Evolutionary conservation across 2,329 filamentous ascomycete species (phyloP).

Genomic region (Aspergillus candidus): DNA sequence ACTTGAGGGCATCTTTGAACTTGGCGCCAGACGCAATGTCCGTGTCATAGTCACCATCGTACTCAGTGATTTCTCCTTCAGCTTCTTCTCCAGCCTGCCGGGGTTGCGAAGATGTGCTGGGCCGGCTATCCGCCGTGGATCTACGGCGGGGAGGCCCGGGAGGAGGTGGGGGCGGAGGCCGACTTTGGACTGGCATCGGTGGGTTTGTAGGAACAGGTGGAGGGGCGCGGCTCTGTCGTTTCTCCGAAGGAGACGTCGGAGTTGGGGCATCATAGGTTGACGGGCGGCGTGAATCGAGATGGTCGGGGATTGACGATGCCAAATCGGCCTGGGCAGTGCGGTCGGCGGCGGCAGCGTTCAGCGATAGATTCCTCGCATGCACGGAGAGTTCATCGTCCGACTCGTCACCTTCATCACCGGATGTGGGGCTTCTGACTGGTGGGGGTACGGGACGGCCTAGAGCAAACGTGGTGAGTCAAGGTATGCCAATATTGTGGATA

Average conservation of each 20-base stretch:
- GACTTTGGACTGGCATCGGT: conserved; percentile 44
- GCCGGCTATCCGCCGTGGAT: conserved; percentile 53
- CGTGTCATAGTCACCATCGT: conserved; percentile 96
- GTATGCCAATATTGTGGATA: background rate
- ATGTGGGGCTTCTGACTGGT: conserved; percentile 50
- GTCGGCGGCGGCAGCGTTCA: conserved; percentile 37
- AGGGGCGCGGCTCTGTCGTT: conserved; percentile 39
- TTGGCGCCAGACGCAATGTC: conserved; percentile 92
- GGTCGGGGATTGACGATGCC: conserved; percentile 39
- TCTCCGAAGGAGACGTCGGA: conserved; percentile 29
- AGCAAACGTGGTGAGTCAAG: conserved; percentile 21
- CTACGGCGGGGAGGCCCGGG: conserved; percentile 48
- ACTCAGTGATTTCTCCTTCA: conserved; percentile 80
- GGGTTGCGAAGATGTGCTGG: conserved; percentile 36
- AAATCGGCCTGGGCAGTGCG: conserved; percentile 43
- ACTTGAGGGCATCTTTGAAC: conserved; percentile 86
- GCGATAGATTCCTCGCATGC: conserved; percentile 42
- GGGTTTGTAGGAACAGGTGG: conserved; percentile 36
- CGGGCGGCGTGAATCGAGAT: conserved; percentile 33
- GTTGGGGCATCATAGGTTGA: conserved; percentile 42
- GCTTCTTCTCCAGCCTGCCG: conserved; percentile 53
- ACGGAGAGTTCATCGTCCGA: conserved; percentile 80
- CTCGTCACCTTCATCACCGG: conserved; percentile 71
- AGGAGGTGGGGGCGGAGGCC: conserved; percentile 62
- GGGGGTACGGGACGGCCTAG: conserved; percentile 59